These are phyloP conservation scores for Yarrowia bubula DNA, from an alignment of 805 yeast species.

Conservation along the genomic window DNA sequence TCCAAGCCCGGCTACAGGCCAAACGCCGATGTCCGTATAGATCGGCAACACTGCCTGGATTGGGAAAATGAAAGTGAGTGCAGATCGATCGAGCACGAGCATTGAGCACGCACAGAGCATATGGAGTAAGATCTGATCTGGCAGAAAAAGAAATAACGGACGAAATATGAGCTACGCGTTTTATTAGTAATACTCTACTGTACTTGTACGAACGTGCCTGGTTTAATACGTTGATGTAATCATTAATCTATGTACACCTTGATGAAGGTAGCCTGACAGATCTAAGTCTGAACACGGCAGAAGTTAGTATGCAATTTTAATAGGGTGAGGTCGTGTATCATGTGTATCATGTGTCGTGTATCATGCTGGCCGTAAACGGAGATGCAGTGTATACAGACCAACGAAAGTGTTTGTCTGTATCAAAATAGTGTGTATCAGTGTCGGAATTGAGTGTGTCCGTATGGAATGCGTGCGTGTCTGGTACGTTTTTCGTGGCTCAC, in stretches of 20 bases:
- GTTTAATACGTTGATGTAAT: not conserved
- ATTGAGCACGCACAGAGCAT: not conserved
- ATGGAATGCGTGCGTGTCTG: no score
- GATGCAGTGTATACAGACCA: not conserved
- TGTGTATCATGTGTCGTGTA: not conserved
- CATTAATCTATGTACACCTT: slow-evolving; percentile 1
- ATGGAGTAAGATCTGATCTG: not conserved
- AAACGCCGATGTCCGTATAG: slow-evolving; percentile 5
- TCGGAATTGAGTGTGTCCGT: no score
- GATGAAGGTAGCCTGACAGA: not conserved
- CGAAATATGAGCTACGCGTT: no score
- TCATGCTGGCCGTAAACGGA: not conserved
- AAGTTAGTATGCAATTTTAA: no score
- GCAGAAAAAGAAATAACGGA: not conserved
- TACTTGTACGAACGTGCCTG: no score
- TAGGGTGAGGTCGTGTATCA: no score
- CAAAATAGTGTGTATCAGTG: no score
- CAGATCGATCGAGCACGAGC: not conserved
- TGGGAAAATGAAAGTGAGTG: not conserved
- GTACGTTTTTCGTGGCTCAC: no score
- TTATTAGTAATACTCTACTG: no score
- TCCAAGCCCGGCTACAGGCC: not conserved
- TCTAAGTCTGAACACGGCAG: no score
- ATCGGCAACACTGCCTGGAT: not conserved
- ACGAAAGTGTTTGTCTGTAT: no score